phyloP scores from a whole-genome alignment of 352 stramenopile genomes.

The Aphanomyces cochlioides region DNA sequence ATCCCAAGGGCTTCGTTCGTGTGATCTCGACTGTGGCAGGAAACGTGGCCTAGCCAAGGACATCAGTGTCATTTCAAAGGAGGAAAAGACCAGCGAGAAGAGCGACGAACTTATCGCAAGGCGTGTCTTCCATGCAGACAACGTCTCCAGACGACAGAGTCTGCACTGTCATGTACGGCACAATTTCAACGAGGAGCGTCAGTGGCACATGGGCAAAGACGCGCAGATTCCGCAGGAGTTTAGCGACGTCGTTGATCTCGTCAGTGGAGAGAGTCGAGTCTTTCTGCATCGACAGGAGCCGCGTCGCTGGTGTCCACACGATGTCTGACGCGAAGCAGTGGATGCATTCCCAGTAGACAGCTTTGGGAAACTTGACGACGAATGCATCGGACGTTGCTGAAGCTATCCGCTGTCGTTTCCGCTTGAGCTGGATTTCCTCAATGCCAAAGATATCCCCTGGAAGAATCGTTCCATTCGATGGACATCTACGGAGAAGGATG shows the following conservation, averaged over 20 bases:
- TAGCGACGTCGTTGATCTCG: not conserved
- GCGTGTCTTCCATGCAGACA: conserved; percentile 21
- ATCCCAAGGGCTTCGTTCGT: not conserved
- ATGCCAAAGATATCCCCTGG: conserved; percentile 24
- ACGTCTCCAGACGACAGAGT: conserved; percentile 1
- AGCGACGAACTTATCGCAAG: not conserved
- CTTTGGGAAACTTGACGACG: conserved; percentile 9
- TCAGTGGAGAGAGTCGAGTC: not conserved
- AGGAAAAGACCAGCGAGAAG: not conserved
- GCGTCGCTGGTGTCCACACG: not conserved
- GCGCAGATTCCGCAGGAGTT: conserved; percentile 8
- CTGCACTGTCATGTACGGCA: conserved; percentile 15
- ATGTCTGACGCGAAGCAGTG: not conserved
- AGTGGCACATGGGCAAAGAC: conserved; percentile 14
- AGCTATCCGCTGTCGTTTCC: conserved; percentile 4
- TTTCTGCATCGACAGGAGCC: not conserved
- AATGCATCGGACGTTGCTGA: not conserved
- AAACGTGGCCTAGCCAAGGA: not conserved
- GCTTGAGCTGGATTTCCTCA: not conserved
- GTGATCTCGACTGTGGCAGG: conserved; percentile 18
- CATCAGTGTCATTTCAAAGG: not conserved
- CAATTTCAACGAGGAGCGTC: conserved; percentile 5
- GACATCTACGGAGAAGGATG: not conserved
- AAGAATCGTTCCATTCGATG: not conserved
- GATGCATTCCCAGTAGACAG: conserved; percentile 11